Evolutionary conservation across 1,284 basidiomycete species (phyloP), one percentile per base, ranked within the genome.

Genomic region (Coniferiporia weirii): DNA sequence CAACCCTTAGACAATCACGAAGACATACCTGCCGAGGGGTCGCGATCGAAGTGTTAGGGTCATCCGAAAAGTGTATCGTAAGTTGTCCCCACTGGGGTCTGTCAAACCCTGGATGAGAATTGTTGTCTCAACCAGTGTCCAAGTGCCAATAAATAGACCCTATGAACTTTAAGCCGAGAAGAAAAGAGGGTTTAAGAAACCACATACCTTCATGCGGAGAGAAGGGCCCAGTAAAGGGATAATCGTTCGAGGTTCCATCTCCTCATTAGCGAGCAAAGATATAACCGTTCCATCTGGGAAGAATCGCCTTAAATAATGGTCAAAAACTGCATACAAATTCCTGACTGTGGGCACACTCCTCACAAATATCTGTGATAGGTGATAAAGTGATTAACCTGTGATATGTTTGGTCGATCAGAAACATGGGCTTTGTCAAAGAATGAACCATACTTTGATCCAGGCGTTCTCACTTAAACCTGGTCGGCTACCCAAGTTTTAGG

Each of bases 61-160:
- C 93, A 98, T 97, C 67, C 84, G 83, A 71, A 97, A 97, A 6
- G 84, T 78, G 70, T 96, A 96, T 52, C 87, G 83, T 10, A 75
- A 72, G 46, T 62, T 73, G 13, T 69, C 66, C 19, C 74, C 71
- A 60, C 73, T 75, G 6, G 76, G 75, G 61, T 91, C 86, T 22
- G 81, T 68, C 59, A 91, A 81, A 65, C 88, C 81, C 44, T 79
- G 79, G 51, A 91, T 74, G 61, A 80, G 71, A 13, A 93, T 75
- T 2, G 73, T 79, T 9, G 79, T 81, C 20, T 80, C 85, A 19
- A 75, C 69, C 34, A 92, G 77, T 32, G 72, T 72, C 89, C 90
- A 92, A 52, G 73, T 80, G 36, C 90, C 89, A 51, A 88, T 75
- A 69, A 75, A 79, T 56, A 90, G 75, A 2, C 87, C 89, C 89